Base-by-base conservation (phyloP, 2,329 filamentous ascomycete genomes). In the Zarea fungicola region DNA sequence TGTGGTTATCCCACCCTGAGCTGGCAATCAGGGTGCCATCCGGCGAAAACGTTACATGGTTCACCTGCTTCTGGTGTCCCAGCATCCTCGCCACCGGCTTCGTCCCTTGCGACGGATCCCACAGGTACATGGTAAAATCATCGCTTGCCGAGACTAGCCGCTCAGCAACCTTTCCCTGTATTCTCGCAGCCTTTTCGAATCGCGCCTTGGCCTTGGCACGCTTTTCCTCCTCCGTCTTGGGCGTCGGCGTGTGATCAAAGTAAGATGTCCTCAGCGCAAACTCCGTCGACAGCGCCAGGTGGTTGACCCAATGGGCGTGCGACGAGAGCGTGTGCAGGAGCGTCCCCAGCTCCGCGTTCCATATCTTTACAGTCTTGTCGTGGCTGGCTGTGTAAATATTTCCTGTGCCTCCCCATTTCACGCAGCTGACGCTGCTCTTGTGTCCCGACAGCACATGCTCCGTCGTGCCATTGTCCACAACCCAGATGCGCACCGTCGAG, bases 41-140 rank as follows among this genome's bases (percentile, higher is more conserved):
- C 0, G 92, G 90, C 1, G 89, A 96, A 68, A 97, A 97, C 0
- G 85, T 87, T 41, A 97, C 91, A 63, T 96, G 88, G 65, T 97
- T 96, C 57, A 97, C 91, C 62, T 92, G 88, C 70, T 97, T 97
- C 65, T 96, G 89, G 62, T 99, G 93, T 2, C 93, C 93, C n/a
- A 89, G 70, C 69, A 97, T 79, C 28, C 90, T 78, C n/a, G 88
- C 86, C 4, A 97, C 74, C 1, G 92, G 91, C 65, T 97, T 96
- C 7, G 76, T 87, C 4, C 85, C 84, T 52, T 77, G 68, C 9
- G 83, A 76, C 0, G 91, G 91, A 52, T 95, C 88, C 92, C 92
- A 99, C 7, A 99, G 77, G 64, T 90, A 96, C 79, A 99, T 92
- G 6, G 91, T 96, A 65, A 91, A 95, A 66, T 99, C 93, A 62